A percentile compares a stretch with the other conserved stretches of the same genome.
Evolutionary conservation across 352 stramenopile species (phyloP).

Genomic region (Phytophthora rubi): DNA sequence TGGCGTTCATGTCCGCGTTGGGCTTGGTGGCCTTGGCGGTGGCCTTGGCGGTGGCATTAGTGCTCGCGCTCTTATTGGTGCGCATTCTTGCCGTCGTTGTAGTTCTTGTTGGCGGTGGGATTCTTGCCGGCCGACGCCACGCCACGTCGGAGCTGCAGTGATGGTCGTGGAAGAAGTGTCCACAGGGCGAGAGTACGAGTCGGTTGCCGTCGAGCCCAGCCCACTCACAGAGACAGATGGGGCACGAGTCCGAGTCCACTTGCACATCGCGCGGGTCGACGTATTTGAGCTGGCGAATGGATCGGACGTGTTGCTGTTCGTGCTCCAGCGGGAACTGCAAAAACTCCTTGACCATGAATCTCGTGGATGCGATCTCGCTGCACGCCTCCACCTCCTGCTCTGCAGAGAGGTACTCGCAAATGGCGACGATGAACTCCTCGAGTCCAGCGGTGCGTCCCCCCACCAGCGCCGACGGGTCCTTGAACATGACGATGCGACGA

Average conservation of each 20-base stretch:
- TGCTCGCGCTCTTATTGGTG: too few relatives aligned
- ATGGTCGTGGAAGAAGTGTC: conserved; percentile 89
- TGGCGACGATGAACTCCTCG: conserved; percentile 79
- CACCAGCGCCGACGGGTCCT: conserved; percentile 70
- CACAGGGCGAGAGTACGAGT: conserved; percentile 80
- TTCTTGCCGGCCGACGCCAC: too few relatives aligned
- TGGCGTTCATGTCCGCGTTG: too few relatives aligned
- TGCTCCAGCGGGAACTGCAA: conserved; percentile 35
- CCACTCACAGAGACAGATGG: conserved; percentile 88
- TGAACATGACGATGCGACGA: conserved; percentile 75
- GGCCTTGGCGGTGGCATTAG: too few relatives aligned
- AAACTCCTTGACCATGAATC: conserved; percentile 84
- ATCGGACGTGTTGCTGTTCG: conserved; percentile 80
- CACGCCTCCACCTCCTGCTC: conserved; percentile 65
- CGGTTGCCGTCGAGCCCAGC: conserved; percentile 83
- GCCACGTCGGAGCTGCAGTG: too few relatives aligned
- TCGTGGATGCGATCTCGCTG: conserved; percentile 63
- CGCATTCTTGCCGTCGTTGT: too few relatives aligned
- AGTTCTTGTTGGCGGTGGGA: too few relatives aligned
- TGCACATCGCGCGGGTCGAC: conserved; percentile 83
- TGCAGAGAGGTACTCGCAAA: conserved; percentile 72
- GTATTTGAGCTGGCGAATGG: conserved; percentile 86
- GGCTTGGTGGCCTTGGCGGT: too few relatives aligned
- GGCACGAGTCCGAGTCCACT: conserved; percentile 82
- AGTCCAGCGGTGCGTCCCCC: conserved; percentile 64